Percentiles rank a stretch among this genome's conserved stretches.
phyloP scores from a whole-genome alignment of 2,329 filamentous ascomycete species.

The Phyllosticta paracitricarpa region DNA sequence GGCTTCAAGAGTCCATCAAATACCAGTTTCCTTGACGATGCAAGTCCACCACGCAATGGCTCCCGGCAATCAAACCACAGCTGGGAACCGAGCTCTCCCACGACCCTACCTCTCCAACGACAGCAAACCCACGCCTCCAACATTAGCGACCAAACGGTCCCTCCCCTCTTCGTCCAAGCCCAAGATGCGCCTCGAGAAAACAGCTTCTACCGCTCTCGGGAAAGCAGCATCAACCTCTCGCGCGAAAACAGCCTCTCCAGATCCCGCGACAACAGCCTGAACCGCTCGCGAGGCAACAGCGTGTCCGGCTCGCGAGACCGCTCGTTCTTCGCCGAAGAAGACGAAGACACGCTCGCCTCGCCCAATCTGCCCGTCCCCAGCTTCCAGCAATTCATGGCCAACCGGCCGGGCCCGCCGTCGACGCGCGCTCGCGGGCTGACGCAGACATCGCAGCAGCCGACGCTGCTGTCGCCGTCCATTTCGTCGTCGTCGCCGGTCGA shows the following conservation, averaged over 20 bases:
- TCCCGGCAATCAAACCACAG: background rate
- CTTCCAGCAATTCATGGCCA: conserved; percentile 29
- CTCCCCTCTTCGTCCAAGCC: background rate
- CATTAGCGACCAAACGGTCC: background rate
- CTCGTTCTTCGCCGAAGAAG: conserved; percentile 15
- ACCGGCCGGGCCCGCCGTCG: conserved; percentile 15
- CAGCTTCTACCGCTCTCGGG: background rate
- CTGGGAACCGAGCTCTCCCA: background rate
- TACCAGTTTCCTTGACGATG: conserved; percentile 3
- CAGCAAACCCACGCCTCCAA: background rate
- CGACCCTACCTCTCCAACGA: background rate
- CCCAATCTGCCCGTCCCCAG: conserved; percentile 24
- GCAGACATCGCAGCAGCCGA: conserved; percentile 26
- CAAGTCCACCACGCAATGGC: conserved; percentile 1
- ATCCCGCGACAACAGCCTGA: background rate
- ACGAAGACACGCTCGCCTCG: conserved; percentile 16
- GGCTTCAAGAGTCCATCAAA: background rate
- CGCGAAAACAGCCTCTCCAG: background rate
- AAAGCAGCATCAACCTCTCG: background rate
- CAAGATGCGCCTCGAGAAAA: background rate
- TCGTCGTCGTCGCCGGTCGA: background rate
- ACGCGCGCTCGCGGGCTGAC: conserved; percentile 24
- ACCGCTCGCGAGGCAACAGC: background rate
- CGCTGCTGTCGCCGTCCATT: conserved; percentile 22
- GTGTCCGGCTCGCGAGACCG: conserved; percentile 1